Evolutionary conservation across 2,329 filamentous ascomycete genomes (phyloP), one percentile per base, ranked within the genome.

Genomic region (Aureobasidium lini): DNA sequence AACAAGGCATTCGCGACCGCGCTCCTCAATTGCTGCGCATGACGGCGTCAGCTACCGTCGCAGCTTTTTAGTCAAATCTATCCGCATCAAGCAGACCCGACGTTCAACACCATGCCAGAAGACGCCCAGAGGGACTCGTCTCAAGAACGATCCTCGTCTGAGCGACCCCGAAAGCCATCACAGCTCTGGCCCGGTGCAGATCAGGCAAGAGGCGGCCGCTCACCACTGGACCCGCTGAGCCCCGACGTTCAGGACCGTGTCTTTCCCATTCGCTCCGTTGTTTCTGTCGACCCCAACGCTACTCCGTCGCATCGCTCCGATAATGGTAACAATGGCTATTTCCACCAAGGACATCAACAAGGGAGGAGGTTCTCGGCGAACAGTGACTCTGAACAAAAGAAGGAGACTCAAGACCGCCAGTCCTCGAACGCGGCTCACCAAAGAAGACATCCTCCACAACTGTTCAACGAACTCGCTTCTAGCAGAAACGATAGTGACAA

Each of bases 181-280:
- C 39, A 23, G 31, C 43, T 59, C 8, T 44, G 39, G 43, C 59
- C 32, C 9, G 58, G 50, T 32, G 15, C 42, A n/a, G 53, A 39
- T 6, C 29, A 42, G 1, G 23, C 31, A 43, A 28, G 10, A 29
- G 50, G 10, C 7, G 10, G 13, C 16, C 52, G 52, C 23, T 57
- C 54, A 16, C 54, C 54, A 16, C 61, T 64, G 13, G 70, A 67
- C 43, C 56, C 66, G 6, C 64, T 76, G 49, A 77, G 75, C 63
- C 75, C 76, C 16, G 70, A 69, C 40, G 65, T 72, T 4, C 69
- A 74, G 48, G 81, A 92, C 66, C 81, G 87, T 58, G 87, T 93
- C 5, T 93, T 89, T 60, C 89, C 89, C n/a, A 88, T 93, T 34
- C 83, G 88, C 50, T 91, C 88, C n/a, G 85, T 89, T 44, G 78